Evolutionary conservation across 2,329 filamentous ascomycete genomes (phyloP), one percentile per base, ranked within the genome.

Genomic region (Leptographium procerum): DNA sequence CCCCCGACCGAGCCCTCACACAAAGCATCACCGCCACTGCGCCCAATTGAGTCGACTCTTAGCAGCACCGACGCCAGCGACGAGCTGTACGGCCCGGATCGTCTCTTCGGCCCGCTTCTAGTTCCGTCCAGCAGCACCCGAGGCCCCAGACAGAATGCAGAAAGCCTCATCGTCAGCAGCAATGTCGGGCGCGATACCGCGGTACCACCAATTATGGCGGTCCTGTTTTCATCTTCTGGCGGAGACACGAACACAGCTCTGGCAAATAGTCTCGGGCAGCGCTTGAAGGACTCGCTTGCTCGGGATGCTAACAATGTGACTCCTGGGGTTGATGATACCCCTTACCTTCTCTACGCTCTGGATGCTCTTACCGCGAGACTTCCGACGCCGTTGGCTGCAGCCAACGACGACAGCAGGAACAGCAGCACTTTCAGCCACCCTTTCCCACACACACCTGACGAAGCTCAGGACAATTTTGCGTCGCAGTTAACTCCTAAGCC

Each of bases 341-440:
- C 90, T 0, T 95, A 91, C 70, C 89, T 96, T 62, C 87, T 87
- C 63, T 95, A 94, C 69, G 91, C 92, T 47, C 83, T 97, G 62
- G 88, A 95, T 63, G 89, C 92, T 62, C 75, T 97, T 64, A 95
- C 90, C 7, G 79, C 87, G 53, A 83, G 88, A n/a, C 22, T 60
- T 24, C 40, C 51, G 4, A 8, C 51, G n/a, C 33, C 57, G 7
- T 13, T 16, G 4, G 10, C 24, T 11, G 9, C 4, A 11, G 33
- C 13, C 14, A 22, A 48, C 66, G 85, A 85, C 59, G 84, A 88
- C 61, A 77, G 84, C 7, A 72, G 76, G 59, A 77, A 79, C 54
- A 57, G 56, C 56, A 52, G 57, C 28, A 57, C 51, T 47, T 53
- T 29, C 56, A 60, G 43, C 48, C 55, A 61, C 22, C 58, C 56